Conservation (phyloP, 2,329 filamentous ascomycete species). For the Trichocomaceae sp. region DNA sequence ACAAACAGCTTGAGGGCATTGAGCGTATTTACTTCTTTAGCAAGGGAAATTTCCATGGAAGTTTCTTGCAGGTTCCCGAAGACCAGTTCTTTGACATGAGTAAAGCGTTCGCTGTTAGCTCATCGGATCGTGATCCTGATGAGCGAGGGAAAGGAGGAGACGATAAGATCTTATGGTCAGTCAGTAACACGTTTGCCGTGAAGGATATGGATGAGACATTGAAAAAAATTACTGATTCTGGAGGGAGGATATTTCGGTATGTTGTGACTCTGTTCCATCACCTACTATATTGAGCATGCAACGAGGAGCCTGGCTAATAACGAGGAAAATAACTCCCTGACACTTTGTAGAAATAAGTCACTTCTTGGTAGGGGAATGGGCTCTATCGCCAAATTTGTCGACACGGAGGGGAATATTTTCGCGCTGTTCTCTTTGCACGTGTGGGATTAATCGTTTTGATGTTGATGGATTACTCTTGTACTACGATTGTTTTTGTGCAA, state of each 20-base stretch:
- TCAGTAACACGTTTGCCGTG: neutral
- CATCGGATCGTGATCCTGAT: neutral
- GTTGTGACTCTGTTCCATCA: neutral
- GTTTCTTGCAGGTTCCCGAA: neutral
- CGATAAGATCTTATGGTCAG: neutral
- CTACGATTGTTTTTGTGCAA: neutral
- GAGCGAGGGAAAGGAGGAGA: neutral
- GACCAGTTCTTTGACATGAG: conserved; percentile 6
- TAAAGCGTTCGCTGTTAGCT: neutral
- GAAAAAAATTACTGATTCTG: conserved; percentile 4
- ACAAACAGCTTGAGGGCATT: neutral
- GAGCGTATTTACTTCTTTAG: conserved; percentile 4
- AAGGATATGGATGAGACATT: conserved; percentile 8
- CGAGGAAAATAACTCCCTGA: too few species aligned
- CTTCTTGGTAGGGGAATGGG: conserved; percentile 3
- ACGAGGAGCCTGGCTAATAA: neutral
- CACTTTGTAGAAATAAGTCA: neutral
- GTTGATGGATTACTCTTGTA: neutral
- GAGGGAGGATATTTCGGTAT: conserved; percentile 3
- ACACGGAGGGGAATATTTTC: conserved; percentile 8
- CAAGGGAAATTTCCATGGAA: conserved; percentile 8
- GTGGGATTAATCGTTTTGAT: conserved; percentile 1
- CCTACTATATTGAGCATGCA: too few species aligned
- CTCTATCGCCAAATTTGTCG: conserved; percentile 2
- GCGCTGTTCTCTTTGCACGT: conserved; percentile 1